Base-by-base conservation (phyloP, 2,329 filamentous ascomycete species). In the Claviceps monticola region DNA sequence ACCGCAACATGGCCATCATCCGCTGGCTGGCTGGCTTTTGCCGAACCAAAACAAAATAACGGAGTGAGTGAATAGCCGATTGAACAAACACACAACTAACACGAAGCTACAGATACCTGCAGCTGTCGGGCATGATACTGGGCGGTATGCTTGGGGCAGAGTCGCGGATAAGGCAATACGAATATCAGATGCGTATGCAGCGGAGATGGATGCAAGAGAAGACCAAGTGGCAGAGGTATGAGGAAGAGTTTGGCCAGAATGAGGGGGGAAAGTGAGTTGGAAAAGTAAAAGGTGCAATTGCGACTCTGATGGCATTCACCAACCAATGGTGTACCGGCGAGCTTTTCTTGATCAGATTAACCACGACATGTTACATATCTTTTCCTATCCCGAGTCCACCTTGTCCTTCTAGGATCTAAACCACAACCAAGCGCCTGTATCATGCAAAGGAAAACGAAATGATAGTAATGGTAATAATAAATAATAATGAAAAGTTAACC, bases 101-200 rank as follows among this genome's bases (percentile, higher is more conserved):
- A 37, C 8, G 17, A 13, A 43, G 17, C 16, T 36, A 23, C 60
- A 90, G 86, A 34, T 91, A 88, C 62, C 71, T 90, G 16, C 85
- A 89, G 65, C 88, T 89, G 83, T 86, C 83, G n/a, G 83, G 81
- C 54, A 90, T 90, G 86, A 82, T 86, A n/a, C 61, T 88, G 37
- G 86, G 86, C 44, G 76, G 80, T 61, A 86, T 86, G 75, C 75
- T 90, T 51, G 84, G 88, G 69, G 86, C 85, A 2, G 86, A 91
- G 61, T 68, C 72, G 52, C 74, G 82, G 48, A 72, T 90, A 59
- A 75, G 83, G 50, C 70, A 75, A 54, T 87, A 86, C 59, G 84
- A 89, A 64, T 72, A 80, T 13, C 71, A 72, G 45, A 70, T 88
- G 56, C 73, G 85, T 54, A 74, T 80, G 62, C 76, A 84, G 59